Evolutionary conservation across 345 rosid species (phyloP).

Genomic region (Aegle marmelos): DNA sequence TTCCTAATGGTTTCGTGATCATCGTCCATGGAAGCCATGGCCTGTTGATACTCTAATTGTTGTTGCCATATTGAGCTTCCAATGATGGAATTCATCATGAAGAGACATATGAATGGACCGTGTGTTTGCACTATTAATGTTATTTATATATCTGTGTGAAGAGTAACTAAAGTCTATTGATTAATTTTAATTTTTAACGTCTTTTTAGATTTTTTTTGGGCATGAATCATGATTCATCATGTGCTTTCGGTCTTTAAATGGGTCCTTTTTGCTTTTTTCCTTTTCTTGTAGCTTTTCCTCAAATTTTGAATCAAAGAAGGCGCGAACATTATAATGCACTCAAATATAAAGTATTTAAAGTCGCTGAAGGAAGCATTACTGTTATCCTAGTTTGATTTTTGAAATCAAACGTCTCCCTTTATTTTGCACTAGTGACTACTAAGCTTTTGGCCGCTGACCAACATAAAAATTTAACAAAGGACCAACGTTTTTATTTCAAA

Average conservation of each 20-base stretch:
- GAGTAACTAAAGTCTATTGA: not conserved
- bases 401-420: constrained; percentile 5
- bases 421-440: not conserved
- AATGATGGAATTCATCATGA: not conserved
- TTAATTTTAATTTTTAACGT: not conserved
- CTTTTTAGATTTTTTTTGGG: not conserved
- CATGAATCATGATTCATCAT: not conserved
- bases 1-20: not conserved
- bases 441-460: no score
- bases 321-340: not conserved
- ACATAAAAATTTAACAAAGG: no score
- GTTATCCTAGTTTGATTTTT: not conserved
- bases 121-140: not conserved
- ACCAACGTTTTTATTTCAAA: no score
- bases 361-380: not conserved
- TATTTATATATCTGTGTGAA: no score
- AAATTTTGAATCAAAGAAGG: constrained; percentile 11
- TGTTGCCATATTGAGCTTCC: constrained; percentile 1
- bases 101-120: not conserved
- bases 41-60: not conserved
- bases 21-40: not conserved
- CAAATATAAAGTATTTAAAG: not conserved
- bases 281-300: not conserved
- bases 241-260: not conserved
- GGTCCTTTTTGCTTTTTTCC: not conserved